Evolutionary conservation across 176 grass and related monocot genomes (phyloP).

Genomic region (Rhipidocladum racemiflorum): DNA sequence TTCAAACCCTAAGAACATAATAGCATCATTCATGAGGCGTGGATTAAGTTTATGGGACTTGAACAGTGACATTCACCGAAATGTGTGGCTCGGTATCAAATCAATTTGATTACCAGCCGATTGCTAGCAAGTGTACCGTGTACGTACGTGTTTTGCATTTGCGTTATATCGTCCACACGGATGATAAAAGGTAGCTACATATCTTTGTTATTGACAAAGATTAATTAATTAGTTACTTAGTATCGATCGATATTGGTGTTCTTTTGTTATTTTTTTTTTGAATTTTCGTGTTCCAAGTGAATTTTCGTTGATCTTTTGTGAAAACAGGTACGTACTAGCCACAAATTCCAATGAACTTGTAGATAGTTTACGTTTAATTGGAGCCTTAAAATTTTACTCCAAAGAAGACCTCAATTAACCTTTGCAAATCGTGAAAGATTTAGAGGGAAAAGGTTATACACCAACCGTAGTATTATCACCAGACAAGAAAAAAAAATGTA

Average conservation of each 20-base stretch:
- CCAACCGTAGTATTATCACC: not conserved
- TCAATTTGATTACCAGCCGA: not conserved
- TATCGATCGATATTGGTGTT: too few species aligned
- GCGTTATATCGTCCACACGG: not conserved
- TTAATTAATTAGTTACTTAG: not conserved
- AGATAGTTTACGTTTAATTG: not conserved
- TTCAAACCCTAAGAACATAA: not conserved
- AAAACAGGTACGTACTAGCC: not conserved
- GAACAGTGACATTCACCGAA: not conserved
- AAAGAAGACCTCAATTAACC: not conserved
- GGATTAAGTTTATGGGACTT: not conserved
- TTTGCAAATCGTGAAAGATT: not conserved
- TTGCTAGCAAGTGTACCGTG: not conserved
- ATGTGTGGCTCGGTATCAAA: not conserved
- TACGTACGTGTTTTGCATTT: not conserved
- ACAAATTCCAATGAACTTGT: not conserved
- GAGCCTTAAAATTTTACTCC: not conserved
- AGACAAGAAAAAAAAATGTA: not conserved
- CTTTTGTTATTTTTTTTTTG: not conserved
- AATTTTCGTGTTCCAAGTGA: not conserved
- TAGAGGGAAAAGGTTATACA: not conserved
- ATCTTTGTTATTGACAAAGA: not conserved
- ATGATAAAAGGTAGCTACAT: not conserved
- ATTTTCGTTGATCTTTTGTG: not conserved
- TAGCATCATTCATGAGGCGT: too few species aligned